These are phyloP conservation scores for Xanthoconium purpureum DNA, from an alignment of 768 basidiomycete species.

Conservation along the genomic window DNA sequence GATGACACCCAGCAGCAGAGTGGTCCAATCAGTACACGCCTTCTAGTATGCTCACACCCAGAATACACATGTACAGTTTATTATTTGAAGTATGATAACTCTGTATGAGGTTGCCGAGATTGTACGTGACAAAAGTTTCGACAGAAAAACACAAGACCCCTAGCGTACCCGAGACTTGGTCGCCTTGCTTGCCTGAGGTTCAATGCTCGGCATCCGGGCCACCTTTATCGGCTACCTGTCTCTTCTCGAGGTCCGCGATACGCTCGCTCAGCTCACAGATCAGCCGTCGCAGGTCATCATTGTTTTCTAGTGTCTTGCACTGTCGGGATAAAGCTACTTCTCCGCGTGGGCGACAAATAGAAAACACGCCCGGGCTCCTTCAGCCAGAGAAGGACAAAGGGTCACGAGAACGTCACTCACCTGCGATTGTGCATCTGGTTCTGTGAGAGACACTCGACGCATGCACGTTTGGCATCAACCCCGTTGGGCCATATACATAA, in stretches of 20 bases:
- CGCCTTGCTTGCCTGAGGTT: background rate
- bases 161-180: background rate
- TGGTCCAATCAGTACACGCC: too few relatives aligned
- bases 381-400: background rate
- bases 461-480: background rate
- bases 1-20: too few relatives aligned
- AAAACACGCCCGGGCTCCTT: background rate
- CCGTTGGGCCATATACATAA: background rate
- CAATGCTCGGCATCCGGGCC: background rate
- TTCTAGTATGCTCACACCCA: too few relatives aligned
- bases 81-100: too few relatives aligned
- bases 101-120: too few relatives aligned
- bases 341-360: background rate
- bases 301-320: background rate
- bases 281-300: background rate
- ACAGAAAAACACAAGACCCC: background rate
- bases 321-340: background rate
- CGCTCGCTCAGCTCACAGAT: background rate
- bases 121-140: too few relatives aligned
- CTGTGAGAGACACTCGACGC: background rate
- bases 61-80: too few relatives aligned
- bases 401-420: background rate
- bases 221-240: background rate
- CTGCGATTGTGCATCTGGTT: background rate
- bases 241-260: background rate